Conservation (phyloP, 306 rosid species). For the Begonia fuchsioides region DNA sequence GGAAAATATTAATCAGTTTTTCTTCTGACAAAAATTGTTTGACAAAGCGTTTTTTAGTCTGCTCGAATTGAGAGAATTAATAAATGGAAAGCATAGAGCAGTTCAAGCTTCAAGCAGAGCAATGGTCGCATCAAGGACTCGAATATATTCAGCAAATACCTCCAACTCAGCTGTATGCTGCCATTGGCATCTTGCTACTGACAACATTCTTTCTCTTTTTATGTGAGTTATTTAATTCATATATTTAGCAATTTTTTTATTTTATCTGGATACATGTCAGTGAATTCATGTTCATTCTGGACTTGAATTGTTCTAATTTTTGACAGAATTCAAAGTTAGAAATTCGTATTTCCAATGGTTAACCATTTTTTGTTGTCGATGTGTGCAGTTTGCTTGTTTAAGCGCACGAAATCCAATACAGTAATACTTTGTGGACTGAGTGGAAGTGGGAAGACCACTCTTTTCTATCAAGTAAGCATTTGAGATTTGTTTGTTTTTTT, state of each 20-base stretch:
- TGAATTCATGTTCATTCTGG: not conserved
- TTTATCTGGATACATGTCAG: not conserved
- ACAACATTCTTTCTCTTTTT: slow-evolving; percentile 5
- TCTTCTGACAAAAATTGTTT: no score
- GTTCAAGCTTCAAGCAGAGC: slow-evolving; percentile 7
- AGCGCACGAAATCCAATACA: slow-evolving; percentile 48
- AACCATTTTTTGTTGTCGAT: not conserved
- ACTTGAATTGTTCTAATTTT: not conserved
- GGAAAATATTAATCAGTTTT: no score
- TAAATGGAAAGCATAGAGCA: slow-evolving; percentile 9
- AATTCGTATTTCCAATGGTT: slow-evolving; percentile 1
- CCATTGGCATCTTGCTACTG: slow-evolving; percentile 5
- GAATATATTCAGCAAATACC: slow-evolving; percentile 9
- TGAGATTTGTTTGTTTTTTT: not conserved
- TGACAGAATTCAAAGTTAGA: not conserved
- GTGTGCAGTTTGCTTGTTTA: slow-evolving; percentile 54
- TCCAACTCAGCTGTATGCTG: slow-evolving; percentile 12
- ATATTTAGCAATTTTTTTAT: not conserved
- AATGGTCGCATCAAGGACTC: slow-evolving; percentile 7
- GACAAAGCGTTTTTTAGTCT: no score
- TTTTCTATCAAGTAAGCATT: slow-evolving; percentile 60
- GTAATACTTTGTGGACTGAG: slow-evolving; percentile 63
- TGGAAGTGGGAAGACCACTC: slow-evolving; percentile 73
- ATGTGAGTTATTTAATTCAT: slow-evolving; percentile 6
- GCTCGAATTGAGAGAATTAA: no score